These are phyloP conservation scores for Naganishia vishniacii DNA, from an alignment of 768 basidiomycete genomes.

Conservation along the genomic window DNA sequence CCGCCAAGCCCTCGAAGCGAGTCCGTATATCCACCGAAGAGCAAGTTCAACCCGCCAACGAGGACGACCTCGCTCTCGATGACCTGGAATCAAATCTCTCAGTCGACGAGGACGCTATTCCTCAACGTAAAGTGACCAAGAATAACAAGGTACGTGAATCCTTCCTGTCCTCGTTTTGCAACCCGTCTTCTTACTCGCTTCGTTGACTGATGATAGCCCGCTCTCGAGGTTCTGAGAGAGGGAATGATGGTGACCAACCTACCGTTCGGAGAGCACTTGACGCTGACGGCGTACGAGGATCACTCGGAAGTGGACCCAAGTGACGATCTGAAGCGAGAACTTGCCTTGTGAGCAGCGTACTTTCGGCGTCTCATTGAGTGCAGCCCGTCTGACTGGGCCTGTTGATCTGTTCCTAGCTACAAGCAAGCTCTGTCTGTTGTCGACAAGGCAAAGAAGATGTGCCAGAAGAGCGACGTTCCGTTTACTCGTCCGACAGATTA, in stretches of 20 bases:
- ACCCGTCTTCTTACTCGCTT: background rate
- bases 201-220: constrained; percentile 22
- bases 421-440: constrained; percentile 86
- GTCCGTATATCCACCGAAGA: constrained; percentile 32
- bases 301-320: constrained; percentile 30
- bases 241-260: constrained; percentile 37
- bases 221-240: constrained; percentile 38
- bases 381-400: background rate
- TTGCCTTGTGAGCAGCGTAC: constrained; percentile 71
- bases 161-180: background rate
- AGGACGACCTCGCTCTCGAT: constrained; percentile 60
- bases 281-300: constrained; percentile 36
- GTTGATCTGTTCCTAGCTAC: constrained; percentile 60
- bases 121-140: constrained; percentile 73
- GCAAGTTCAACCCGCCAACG: constrained; percentile 47
- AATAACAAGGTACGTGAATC: constrained; percentile 64
- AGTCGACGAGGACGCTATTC: constrained; percentile 74
- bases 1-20: constrained; percentile 10
- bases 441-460: constrained; percentile 68
- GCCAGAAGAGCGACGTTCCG: constrained; percentile 65
- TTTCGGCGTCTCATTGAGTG: background rate
- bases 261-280: constrained; percentile 40
- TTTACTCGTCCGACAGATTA: constrained; percentile 69
- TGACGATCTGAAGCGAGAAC: constrained; percentile 88
- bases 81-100: constrained; percentile 56